A percentile compares a stretch with the other conserved stretches of the same genome.
phyloP scores from a whole-genome alignment of 179 eudicot species.

The Spergularia azorica region DNA sequence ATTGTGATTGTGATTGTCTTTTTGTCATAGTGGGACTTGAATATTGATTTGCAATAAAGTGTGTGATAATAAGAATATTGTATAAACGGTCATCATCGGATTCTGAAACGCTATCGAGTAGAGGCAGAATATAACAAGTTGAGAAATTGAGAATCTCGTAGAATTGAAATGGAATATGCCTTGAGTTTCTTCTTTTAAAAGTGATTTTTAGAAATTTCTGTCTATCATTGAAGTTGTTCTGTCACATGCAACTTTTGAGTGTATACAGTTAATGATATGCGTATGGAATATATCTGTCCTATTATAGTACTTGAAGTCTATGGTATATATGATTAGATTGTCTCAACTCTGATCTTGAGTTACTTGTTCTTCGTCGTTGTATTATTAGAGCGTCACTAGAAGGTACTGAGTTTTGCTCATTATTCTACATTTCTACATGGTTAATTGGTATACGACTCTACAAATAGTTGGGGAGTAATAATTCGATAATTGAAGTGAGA shows the following conservation, averaged over 20 bases:
- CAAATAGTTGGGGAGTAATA: no score
- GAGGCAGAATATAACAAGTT: slow-evolving; percentile 12
- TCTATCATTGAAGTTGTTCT: not conserved
- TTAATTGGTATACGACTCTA: no score
- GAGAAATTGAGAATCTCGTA: slow-evolving; percentile 24
- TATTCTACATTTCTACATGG: not conserved
- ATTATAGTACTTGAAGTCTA: not conserved
- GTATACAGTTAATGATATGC: not conserved
- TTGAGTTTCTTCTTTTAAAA: slow-evolving; percentile 5
- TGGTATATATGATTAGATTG: slow-evolving; percentile 6
- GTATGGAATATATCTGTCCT: slow-evolving; percentile 16
- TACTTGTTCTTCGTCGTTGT: not conserved
- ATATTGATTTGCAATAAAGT: slow-evolving; percentile 17
- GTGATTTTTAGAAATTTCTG: not conserved
- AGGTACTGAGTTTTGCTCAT: not conserved
- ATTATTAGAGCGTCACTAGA: not conserved
- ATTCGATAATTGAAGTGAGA: not conserved
- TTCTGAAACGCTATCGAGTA: slow-evolving; percentile 23
- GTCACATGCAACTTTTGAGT: slow-evolving; percentile 16
- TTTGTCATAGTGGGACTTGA: slow-evolving; percentile 9
- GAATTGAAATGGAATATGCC: slow-evolving; percentile 32
- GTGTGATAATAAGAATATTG: not conserved
- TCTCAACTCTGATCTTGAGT: not conserved
- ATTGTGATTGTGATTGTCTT: not conserved
- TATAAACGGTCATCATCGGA: slow-evolving; percentile 12